Base-by-base conservation (phyloP, 148 eudicot species). In the Salicornia ramosissima region DNA sequence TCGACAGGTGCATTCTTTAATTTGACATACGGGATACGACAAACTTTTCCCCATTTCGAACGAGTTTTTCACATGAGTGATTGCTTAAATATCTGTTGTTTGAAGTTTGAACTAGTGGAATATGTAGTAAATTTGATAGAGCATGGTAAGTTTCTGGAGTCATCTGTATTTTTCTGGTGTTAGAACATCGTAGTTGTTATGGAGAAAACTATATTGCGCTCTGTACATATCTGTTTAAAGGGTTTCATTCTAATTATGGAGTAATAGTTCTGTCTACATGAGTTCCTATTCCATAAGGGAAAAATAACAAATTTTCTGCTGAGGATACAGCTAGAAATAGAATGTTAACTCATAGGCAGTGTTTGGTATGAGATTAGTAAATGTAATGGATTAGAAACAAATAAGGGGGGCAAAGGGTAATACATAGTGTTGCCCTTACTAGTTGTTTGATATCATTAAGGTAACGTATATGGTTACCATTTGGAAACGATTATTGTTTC, bases 1-100 rank as follows among this genome's bases (percentile, higher is more conserved):
- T 95, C 85, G 99, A 95, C 83, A 87, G 66, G 99, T 95, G 71
- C 59, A 85, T 68, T 81, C 15, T 68, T 55, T 73, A 21, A 43
- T 45, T 74, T 62, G 46, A 61, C 68, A 22, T 14, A 19, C 33
- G 16, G 42, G 19, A 31, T 6, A 28, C 5, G n/a, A n/a, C n/a
- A n/a, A n/a, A n/a, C n/a, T 31, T 31, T 15, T 58, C 6, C 5
- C 30, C 16, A 14, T 25, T 24, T 29, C 13, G 34, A 31, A 16
- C 34, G n/a, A 2, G 18, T n/a, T 13, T 54, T 12, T 10, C 61
- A 28, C 1, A 11, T 28, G 29, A 56, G 34, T 56, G 30, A 56
- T 56, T 3, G 16, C 10, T 11, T 58, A 30, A 29, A 13, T n/a
- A 53, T 24, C 8, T 13, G 21, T 51, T 51, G 54, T 21, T 51